These are phyloP conservation scores for Oryza longistaminata DNA, from an alignment of 176 grass and related monocot species.

Conservation along the genomic window DNA sequence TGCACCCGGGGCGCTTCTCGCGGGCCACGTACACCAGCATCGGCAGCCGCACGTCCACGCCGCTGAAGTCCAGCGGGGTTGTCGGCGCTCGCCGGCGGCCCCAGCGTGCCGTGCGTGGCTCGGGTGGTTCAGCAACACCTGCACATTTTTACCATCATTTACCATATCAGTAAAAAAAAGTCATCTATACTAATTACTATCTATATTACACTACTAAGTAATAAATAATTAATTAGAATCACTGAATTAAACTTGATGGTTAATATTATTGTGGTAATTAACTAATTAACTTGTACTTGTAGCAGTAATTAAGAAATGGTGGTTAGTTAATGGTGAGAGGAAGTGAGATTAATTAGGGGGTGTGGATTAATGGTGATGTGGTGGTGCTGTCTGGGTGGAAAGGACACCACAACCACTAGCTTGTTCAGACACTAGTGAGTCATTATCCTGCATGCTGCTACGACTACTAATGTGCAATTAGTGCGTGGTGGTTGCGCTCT, in stretches of 20 bases:
- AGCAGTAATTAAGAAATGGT: not conserved
- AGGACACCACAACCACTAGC: conserved; percentile 49
- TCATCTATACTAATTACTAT: too few relatives aligned
- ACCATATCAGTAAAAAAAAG: not conserved
- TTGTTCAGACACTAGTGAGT: not conserved
- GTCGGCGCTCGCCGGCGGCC: conserved; percentile 53
- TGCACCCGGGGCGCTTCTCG: conserved; percentile 72
- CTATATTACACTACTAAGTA: too few relatives aligned
- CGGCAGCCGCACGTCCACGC: conserved; percentile 57
- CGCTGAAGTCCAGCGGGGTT: conserved; percentile 60
- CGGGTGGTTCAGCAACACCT: conserved; percentile 70
- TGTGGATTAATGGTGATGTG: conserved; percentile 24
- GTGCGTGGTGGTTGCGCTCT: conserved; percentile 40
- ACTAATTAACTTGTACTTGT: not conserved
- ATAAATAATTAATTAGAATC: too few relatives aligned
- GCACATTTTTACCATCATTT: not conserved
- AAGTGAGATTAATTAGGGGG: not conserved
- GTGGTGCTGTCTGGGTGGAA: conserved; percentile 34
- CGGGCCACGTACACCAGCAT: conserved; percentile 80
- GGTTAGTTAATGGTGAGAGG: not conserved
- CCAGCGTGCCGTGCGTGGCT: conserved; percentile 39
- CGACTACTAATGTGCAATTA: not conserved
- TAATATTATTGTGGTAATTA: not conserved
- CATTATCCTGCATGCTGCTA: not conserved
- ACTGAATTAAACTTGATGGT: not conserved